These are phyloP conservation scores for Amanita thiersii DNA, from an alignment of 768 basidiomycete genomes.

Conservation along the genomic window DNA sequence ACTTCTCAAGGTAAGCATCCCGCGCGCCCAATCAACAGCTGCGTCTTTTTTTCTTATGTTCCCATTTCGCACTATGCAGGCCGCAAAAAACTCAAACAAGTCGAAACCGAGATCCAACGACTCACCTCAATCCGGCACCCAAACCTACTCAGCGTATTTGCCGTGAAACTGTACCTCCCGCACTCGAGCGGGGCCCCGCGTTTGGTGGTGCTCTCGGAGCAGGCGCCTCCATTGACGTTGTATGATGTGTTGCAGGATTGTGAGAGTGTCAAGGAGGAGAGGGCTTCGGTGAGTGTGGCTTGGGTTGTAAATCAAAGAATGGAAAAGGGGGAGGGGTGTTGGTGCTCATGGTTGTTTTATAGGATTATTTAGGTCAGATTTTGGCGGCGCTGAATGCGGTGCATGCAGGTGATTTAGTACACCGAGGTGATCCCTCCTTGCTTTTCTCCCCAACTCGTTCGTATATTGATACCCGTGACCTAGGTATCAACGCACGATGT, in stretches of 20 bases:
- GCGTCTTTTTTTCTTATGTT: not conserved
- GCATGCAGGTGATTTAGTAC: slow-evolving; percentile 58
- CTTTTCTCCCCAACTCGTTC: slow-evolving; percentile 5
- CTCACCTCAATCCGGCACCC: slow-evolving; percentile 52
- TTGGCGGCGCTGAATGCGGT: slow-evolving; percentile 61
- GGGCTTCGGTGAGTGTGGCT: slow-evolving; percentile 46
- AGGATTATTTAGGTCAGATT: slow-evolving; percentile 76
- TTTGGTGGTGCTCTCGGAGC: slow-evolving; percentile 64
- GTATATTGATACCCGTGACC: no score
- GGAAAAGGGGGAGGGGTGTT: not conserved
- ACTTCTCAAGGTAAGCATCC: slow-evolving; percentile 44
- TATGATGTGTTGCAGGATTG: slow-evolving; percentile 73
- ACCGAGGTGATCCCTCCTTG: slow-evolving; percentile 41
- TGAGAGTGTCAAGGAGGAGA: slow-evolving; percentile 63
- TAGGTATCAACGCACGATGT: slow-evolving; percentile 51
- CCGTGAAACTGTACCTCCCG: slow-evolving; percentile 53
- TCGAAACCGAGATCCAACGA: slow-evolving; percentile 59
- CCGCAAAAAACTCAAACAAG: slow-evolving; percentile 58
- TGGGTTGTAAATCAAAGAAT: not conserved
- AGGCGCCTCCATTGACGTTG: slow-evolving; percentile 56
- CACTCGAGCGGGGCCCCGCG: slow-evolving; percentile 40
- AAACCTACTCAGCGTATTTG: slow-evolving; percentile 60
- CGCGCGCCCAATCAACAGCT: not conserved
- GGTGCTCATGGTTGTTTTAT: not conserved
- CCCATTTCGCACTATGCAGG: slow-evolving; percentile 23